These are phyloP conservation scores for Pythium coloratum DNA, from an alignment of 352 stramenopile species.

Conservation along the genomic window DNA sequence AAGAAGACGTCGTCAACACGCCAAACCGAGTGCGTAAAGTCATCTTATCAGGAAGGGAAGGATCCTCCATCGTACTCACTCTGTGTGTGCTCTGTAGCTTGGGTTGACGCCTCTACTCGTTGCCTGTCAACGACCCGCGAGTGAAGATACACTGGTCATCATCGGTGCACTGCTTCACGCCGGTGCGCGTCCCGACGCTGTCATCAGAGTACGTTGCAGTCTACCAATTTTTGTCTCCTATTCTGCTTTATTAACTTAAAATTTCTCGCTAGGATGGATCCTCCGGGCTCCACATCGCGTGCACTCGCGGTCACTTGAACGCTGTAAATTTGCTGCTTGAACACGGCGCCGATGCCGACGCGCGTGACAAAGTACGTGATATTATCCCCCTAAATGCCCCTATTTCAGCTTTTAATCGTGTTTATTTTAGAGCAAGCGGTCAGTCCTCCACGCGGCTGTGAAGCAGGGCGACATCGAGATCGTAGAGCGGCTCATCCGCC, in stretches of 20 bases:
- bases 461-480: slow-evolving; percentile 5
- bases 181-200: slow-evolving; percentile 4
- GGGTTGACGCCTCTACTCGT: slow-evolving; percentile 11
- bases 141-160: slow-evolving; percentile 7
- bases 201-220: not conserved
- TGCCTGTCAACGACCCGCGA: slow-evolving; percentile 12
- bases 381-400: not conserved
- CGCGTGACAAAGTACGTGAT: slow-evolving; percentile 12
- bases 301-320: slow-evolving; percentile 9
- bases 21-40: slow-evolving; percentile 5
- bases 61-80: not conserved
- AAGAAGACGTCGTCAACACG: slow-evolving; percentile 8
- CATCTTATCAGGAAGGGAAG: not conserved
- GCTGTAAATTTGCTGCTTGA: slow-evolving; percentile 13
- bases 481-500: slow-evolving; percentile 16
- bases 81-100: slow-evolving; percentile 2
- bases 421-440: not conserved
- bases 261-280: slow-evolving; percentile 14
- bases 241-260: not conserved
- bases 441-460: slow-evolving; percentile 6
- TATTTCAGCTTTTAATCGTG: not conserved
- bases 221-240: not conserved
- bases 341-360: slow-evolving; percentile 7
- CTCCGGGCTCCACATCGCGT: slow-evolving; percentile 14
- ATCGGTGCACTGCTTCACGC: slow-evolving; percentile 16